phyloP scores from a whole-genome alignment of 2,329 filamentous ascomycete genomes.

The Helminthosporium solani region DNA sequence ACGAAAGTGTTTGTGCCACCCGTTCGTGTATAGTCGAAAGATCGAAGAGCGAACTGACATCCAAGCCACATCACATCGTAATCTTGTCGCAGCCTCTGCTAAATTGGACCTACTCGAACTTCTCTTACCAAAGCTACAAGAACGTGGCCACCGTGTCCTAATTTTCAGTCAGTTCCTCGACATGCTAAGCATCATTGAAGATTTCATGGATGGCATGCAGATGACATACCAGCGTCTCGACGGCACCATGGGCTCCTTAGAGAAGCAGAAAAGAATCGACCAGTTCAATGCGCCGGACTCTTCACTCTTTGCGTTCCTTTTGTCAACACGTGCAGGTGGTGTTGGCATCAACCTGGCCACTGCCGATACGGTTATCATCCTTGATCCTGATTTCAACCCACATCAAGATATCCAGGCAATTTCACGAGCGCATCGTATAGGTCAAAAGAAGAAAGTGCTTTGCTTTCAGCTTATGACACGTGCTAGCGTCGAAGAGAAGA shows the following conservation, averaged over 20 bases:
- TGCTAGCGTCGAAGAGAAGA: constrained; percentile 87
- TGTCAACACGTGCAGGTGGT: constrained; percentile 92
- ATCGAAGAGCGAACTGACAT: constrained; percentile 80
- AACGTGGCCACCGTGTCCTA: constrained; percentile 83
- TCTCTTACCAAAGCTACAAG: constrained; percentile 82
- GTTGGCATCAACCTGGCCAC: constrained; percentile 97
- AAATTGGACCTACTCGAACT: constrained; percentile 83
- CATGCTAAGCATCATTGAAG: constrained; percentile 85
- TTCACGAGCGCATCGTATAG: constrained; percentile 91
- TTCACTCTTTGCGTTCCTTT: constrained; percentile 80
- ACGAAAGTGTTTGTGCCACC: constrained; percentile 91
- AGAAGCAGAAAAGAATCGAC: constrained; percentile 94
- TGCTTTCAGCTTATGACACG: constrained; percentile 95
- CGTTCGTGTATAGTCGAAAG: constrained; percentile 86
- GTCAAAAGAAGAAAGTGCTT: constrained; percentile 91
- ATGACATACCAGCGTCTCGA: constrained; percentile 79
- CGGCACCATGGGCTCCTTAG: constrained; percentile 73
- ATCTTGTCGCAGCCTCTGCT: constrained; percentile 85
- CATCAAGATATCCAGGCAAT: constrained; percentile 97
- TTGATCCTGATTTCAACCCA: constrained; percentile 96
- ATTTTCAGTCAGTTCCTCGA: constrained; percentile 95
- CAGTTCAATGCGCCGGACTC: constrained; percentile 86
- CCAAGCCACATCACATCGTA: constrained; percentile 65
- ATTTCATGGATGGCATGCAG: constrained; percentile 78
- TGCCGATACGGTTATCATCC: constrained; percentile 95